Evolutionary conservation across 495 filamentous ascomycete species (phyloP), one percentile per base, ranked within the genome.

Genomic region (Opeltia flavorubescens): DNA sequence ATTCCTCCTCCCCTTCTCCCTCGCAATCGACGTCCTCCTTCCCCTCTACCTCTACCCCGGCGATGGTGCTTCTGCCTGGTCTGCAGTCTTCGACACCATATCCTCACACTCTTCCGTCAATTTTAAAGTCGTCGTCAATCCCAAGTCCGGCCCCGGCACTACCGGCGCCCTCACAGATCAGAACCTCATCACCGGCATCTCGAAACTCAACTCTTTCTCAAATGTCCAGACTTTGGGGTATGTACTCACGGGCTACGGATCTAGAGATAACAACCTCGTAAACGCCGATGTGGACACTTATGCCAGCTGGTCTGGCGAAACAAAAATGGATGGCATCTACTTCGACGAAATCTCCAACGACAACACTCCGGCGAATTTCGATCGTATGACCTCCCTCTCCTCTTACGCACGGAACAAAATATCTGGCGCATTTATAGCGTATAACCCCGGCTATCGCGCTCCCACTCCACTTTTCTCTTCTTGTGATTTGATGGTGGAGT

Each of bases 31-130:
- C 24, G 52, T 76, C 25, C 50, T 76, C 25, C 54, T 74, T 20
- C 72, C 74, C 2, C 59, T 77, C 17, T 76, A 76, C 53, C 45
- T 62, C 30, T 74, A 68, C 55, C 74, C 73, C 1, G 43, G 21
- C 17, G 27, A 40, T 8, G 42, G 38, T n/a, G 53, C 52, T 23
- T 54, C 51, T n/a, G 60, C 60, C 38, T 76, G 74, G 73, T 39
- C 48, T 9, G 59, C 67, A 18, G 58, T 68, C 43, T 62, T 52
- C n/a, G 12, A 33, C 18, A 54, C 61, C 41, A 58, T 71, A 17
- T 27, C 47, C 7, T 38, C 64, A 11, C 52, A 70, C 39, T 59
- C 65, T 0, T 31, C 57, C 13, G 54, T 68, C 12, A 46, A 54
- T 2, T 69, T 63, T 54, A 57, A 66, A 18, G 53, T 72, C 6